Conservation (phyloP, 208 protist species). For the Angomonas ambiguus region DNA sequence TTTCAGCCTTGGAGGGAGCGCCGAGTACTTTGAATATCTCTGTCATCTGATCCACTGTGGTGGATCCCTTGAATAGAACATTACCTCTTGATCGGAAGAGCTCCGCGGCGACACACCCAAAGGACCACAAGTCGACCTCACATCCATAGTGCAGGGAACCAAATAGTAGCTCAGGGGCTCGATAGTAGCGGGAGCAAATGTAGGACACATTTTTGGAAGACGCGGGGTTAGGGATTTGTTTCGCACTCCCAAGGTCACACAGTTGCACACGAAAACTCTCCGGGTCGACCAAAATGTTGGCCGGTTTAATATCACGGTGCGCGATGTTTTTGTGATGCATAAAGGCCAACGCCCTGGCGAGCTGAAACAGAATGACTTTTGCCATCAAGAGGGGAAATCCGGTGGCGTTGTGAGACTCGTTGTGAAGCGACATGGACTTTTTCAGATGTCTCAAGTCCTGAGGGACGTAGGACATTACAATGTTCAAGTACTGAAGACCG, state of each 20-base stretch:
- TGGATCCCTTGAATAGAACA: slow-evolving; percentile 90
- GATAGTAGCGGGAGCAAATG: slow-evolving; percentile 94
- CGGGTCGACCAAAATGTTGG: slow-evolving; percentile 81
- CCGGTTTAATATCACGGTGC: slow-evolving; percentile 90
- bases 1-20: slow-evolving; percentile 87
- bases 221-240: slow-evolving; percentile 45
- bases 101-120: slow-evolving; percentile 95
- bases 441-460: slow-evolving; percentile 94
- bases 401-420: not conserved
- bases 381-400: slow-evolving; percentile 24
- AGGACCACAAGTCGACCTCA: slow-evolving; percentile 90
- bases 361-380: slow-evolving; percentile 95
- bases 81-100: slow-evolving; percentile 77
- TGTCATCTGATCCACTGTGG: slow-evolving; percentile 95
- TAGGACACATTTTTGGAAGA: slow-evolving; percentile 81
- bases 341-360: slow-evolving; percentile 94
- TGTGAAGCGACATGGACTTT: slow-evolving; percentile 56
- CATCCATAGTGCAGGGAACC: slow-evolving; percentile 82
- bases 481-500: slow-evolving; percentile 97
- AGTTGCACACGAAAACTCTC: slow-evolving; percentile 71
- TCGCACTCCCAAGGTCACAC: slow-evolving; percentile 89
- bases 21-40: slow-evolving; percentile 96
- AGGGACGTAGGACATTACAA: slow-evolving; percentile 99
- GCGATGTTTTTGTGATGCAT: slow-evolving; percentile 68
- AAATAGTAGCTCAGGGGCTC: slow-evolving; percentile 93